Conservation (phyloP, 1,139 yeast genomes). For the Nakaseomyces bracarensis region DNA sequence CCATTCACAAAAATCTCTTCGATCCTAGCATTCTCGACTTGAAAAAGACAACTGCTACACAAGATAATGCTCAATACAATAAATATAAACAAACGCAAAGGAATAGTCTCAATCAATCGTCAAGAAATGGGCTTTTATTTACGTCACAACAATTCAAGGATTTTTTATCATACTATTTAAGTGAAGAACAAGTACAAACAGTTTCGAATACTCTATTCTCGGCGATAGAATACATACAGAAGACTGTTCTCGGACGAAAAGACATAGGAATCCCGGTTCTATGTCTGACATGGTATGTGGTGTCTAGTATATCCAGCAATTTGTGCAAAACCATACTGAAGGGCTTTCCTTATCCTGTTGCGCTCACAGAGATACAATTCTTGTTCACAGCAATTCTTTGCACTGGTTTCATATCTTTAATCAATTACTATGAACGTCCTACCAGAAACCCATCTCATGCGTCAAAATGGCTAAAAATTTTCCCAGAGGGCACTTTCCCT, state of each 20-base stretch:
- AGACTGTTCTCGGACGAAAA: background rate
- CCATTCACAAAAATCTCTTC: constrained; percentile 21
- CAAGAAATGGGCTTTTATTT: constrained; percentile 1
- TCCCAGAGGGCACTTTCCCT: constrained; percentile 59
- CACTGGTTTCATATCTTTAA: constrained; percentile 27
- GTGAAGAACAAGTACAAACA: background rate
- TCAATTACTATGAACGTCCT: constrained; percentile 23
- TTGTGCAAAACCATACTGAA: constrained; percentile 68
- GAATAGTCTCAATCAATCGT: background rate
- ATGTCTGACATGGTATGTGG: constrained; percentile 70
- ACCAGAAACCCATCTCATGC: constrained; percentile 9
- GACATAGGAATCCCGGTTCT: constrained; percentile 23
- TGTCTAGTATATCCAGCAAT: constrained; percentile 76
- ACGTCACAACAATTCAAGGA: background rate
- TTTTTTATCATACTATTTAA: background rate
- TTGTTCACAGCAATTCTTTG: constrained; percentile 54
- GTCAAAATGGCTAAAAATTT: constrained; percentile 23
- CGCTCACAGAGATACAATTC: constrained; percentile 81
- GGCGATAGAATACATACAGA: background rate
- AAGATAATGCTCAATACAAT: background rate
- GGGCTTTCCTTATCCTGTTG: constrained; percentile 66
- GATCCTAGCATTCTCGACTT: constrained; percentile 18
- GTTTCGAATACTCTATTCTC: background rate
- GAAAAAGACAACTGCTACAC: background rate
- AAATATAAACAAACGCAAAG: background rate